Base-by-base conservation (phyloP, 768 basidiomycete genomes). In the Rhodotorula diobovata region DNA sequence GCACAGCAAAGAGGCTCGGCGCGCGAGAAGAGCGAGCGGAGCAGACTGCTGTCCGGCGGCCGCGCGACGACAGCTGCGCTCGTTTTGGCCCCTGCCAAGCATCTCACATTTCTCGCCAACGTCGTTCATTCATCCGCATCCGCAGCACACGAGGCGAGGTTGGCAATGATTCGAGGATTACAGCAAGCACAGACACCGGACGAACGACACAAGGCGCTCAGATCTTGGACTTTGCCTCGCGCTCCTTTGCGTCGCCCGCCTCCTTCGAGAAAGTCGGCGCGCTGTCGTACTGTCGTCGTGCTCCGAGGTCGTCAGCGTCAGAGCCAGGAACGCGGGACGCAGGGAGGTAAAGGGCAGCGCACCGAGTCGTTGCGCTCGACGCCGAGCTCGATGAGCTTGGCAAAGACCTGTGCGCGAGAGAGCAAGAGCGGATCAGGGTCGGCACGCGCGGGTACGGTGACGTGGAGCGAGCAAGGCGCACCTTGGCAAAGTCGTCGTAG, bases 311-410 rank as follows among this genome's bases (percentile, higher is more conserved):
- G n/a, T 10, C 25, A 25, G 32, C 0, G 60, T 48, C 45, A 46
- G 59, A 5, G 8, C 25, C 28, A 18, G 4, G 32, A 18, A 4
- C 21, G n/a, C 11, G 23, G 18, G 18, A 25, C 37, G 32, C 37
- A 32, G 43, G 43, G 34, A 43, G 56, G 35, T 20, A 46, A 16
- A 50, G 28, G 4, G 20, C 4, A 39, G 54, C 65, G 48, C 15
- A 71, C 62, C 12, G 37, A 56, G 34, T 55, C 63, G 25, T 11
- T 30, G 37, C 74, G 32, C 28, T 63, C 61, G 28, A 97, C 91
- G 74, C 94, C 94, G 61, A 96, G 88, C 82, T 97, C 94, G 75
- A 97, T 88, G 62, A 97, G 86, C 73, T 85, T 88, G 54, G 86
- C 78, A 67, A 93, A 86, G 35, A 85, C 90, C 53, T 83, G 84